A percentile compares a stretch with the other conserved stretches of the same genome.
phyloP scores from a whole-genome alignment of 2,329 filamentous ascomycete species.

The Aspergillus brasiliensis region DNA sequence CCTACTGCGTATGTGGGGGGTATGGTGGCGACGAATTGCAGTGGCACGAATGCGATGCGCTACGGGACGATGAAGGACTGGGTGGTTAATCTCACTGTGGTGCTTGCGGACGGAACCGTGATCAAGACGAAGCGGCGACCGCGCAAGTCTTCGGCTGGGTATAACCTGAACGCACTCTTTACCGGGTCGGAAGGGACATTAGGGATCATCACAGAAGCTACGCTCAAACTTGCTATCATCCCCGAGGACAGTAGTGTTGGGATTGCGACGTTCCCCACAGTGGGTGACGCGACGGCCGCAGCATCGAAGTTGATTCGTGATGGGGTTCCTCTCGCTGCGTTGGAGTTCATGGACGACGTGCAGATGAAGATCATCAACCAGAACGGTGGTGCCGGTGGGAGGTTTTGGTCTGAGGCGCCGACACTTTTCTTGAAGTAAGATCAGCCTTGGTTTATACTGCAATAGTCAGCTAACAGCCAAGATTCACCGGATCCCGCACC shows the following conservation, averaged over 20 bases:
- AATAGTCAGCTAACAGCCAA: neutral
- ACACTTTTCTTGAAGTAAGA: conserved; percentile 44
- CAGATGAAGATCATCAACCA: conserved; percentile 66
- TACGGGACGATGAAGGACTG: conserved; percentile 77
- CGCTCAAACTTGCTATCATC: conserved; percentile 64
- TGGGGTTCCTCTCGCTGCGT: conserved; percentile 61
- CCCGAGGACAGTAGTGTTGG: conserved; percentile 65
- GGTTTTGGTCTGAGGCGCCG: conserved; percentile 34
- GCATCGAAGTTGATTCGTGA: conserved; percentile 64
- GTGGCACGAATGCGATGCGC: conserved; percentile 59
- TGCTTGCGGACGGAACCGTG: conserved; percentile 66
- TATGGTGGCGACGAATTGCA: conserved; percentile 7
- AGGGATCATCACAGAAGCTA: conserved; percentile 68
- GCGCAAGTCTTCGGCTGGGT: conserved; percentile 66
- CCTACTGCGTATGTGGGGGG: neutral
- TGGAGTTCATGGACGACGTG: conserved; percentile 63
- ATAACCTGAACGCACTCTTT: conserved; percentile 67
- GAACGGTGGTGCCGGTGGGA: conserved; percentile 58
- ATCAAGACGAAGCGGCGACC: conserved; percentile 61
- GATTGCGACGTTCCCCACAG: conserved; percentile 58
- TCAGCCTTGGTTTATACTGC: rapidly evolving
- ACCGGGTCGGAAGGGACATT: conserved; percentile 69
- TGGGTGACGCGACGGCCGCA: conserved; percentile 62
- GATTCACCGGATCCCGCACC: conserved; percentile 68
- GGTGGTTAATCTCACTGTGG: conserved; percentile 70